Evolutionary conservation across 2,329 filamentous ascomycete species (phyloP).

Genomic region (Aaosphaeria arxii): DNA sequence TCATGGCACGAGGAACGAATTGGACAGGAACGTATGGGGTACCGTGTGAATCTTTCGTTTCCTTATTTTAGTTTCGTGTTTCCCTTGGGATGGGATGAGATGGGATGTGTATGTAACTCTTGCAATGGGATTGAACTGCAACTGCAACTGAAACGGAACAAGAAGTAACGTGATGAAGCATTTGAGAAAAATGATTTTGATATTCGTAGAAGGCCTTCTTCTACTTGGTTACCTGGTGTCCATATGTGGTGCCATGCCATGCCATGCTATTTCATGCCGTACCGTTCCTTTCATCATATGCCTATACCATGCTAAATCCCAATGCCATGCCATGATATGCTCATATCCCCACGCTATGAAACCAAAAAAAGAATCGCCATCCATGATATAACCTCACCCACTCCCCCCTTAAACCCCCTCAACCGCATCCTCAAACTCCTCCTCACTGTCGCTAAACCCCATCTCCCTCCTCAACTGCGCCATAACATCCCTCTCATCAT

Average conservation of each 20-base stretch:
- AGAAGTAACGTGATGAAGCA: not conserved
- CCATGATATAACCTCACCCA: not conserved
- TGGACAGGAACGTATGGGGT: not conserved
- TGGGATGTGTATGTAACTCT: not conserved
- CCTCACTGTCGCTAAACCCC: conserved; percentile 5
- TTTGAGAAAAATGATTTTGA: not conserved
- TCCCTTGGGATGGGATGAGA: not conserved
- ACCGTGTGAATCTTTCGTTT: not conserved
- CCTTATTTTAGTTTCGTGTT: not conserved
- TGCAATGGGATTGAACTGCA: no score
- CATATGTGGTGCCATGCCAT: not conserved
- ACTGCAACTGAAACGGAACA: not conserved
- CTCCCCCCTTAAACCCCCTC: conserved; percentile 4
- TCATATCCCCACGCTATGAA: no score
- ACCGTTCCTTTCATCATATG: not conserved
- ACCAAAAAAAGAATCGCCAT: not conserved
- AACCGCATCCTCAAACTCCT: conserved; percentile 12
- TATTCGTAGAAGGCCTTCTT: not conserved
- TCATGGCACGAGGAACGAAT: not conserved
- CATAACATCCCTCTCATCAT: conserved; percentile 1
- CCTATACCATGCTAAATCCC: not conserved
- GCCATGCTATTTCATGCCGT: not conserved
- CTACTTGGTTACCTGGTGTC: not conserved
- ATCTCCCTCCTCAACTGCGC: not conserved
- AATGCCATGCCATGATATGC: no score